Base-by-base conservation (phyloP, 2,329 filamentous ascomycete genomes). In the Chaetoscypha palmicola region DNA sequence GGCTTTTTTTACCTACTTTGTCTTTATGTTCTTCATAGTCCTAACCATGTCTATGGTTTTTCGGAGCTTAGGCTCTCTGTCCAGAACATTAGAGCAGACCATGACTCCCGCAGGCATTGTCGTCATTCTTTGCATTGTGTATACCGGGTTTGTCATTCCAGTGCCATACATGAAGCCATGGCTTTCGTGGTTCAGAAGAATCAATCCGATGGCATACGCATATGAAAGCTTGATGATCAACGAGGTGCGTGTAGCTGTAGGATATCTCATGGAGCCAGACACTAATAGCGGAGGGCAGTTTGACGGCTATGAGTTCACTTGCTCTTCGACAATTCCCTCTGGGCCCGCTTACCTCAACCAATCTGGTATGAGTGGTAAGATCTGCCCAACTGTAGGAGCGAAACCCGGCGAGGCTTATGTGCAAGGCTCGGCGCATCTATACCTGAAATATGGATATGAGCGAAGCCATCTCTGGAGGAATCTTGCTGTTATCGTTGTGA, bases 41-140 rank as follows among this genome's bases (percentile, higher is more conserved):
- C 55, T 94, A 57, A 73, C 77, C 51, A 92, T 92, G 85, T 89
- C 83, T 37, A 90, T 88, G 80, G 74, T 91, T 50, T 94, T 94
- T 75, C 77, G 87, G 38, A 83, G 79, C 5, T 86, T 94, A 51
- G 87, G 76, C n/a, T 81, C 85, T 0, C 68, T 82, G 1, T 89
- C 87, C 3, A 73, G 84, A 38, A 86, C 84, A 0, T 67, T 83
- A 14, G 22, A 77, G 22, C 75, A 80, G 55, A 75, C 77, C 53
- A 72, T 81, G 65, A 74, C 77, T 0, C 76, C 75, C 1, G 71
- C 75, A 30, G 71, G 75, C 4, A 50, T 79, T 12, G 62, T 80
- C 48, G 47, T 53, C 19, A 20, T 59, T 2, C 32, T 37, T 2
- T 38, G 49, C 3, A 33, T 56, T n/a, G 48, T 57, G 2, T 58